A percentile compares a stretch with the other conserved stretches of the same genome.
Evolutionary conservation across 805 yeast species (phyloP).

Genomic region (Hanseniaspora clermontiae): DNA sequence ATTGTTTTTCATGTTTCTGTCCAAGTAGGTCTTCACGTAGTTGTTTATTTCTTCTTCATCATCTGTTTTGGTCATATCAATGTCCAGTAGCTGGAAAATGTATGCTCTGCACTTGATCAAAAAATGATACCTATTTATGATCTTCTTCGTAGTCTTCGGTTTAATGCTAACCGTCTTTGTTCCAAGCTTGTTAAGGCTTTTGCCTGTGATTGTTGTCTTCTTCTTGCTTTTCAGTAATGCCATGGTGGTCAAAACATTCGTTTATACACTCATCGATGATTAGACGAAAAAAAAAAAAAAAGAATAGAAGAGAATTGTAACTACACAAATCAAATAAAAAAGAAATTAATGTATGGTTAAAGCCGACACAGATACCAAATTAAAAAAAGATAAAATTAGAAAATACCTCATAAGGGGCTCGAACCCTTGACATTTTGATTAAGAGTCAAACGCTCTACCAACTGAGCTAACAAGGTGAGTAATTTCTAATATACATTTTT

Average conservation of each 20-base stretch:
- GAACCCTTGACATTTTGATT: slow-evolving; percentile 3
- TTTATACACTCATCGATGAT: too few relatives aligned
- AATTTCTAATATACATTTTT: not conserved
- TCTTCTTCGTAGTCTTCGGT: slow-evolving; percentile 57
- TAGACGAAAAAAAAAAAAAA: not conserved
- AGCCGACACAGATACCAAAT: too few relatives aligned
- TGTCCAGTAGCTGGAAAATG: slow-evolving; percentile 19
- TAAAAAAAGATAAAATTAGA: not conserved
- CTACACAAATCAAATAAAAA: too few relatives aligned
- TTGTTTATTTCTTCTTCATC: slow-evolving; percentile 14
- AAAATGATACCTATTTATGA: slow-evolving; percentile 67
- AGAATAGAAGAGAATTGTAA: not conserved
- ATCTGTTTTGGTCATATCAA: slow-evolving; percentile 18
- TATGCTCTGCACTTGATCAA: slow-evolving; percentile 44
- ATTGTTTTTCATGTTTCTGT: slow-evolving; percentile 14
- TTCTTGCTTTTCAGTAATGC: slow-evolving; percentile 16
- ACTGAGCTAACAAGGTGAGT: slow-evolving; percentile 4
- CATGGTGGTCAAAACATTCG: too few relatives aligned
- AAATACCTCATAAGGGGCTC: slow-evolving; percentile 2
- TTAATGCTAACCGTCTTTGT: slow-evolving; percentile 39
- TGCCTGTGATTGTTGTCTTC: slow-evolving; percentile 28
- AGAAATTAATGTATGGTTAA: too few relatives aligned
- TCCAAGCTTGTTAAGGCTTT: slow-evolving; percentile 23
- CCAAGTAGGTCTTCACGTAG: slow-evolving; percentile 15
- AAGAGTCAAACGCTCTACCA: slow-evolving; percentile 4